A percentile compares a stretch with the other conserved stretches of the same genome.
Conservation (phyloP, 1,284 basidiomycete genomes). For the Puccinia novopanici region DNA sequence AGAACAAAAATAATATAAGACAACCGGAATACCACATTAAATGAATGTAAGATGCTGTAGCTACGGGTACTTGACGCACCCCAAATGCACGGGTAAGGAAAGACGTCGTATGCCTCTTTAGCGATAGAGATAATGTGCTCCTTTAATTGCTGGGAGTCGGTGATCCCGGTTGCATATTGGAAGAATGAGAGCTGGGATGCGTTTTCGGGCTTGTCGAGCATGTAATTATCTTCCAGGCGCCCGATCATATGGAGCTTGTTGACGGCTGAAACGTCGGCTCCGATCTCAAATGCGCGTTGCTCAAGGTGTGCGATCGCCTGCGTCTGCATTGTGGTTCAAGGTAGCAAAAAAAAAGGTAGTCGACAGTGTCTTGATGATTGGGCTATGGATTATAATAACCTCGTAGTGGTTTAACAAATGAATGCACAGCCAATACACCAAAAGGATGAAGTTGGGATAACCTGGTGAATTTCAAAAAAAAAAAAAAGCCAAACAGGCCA, state of each 20-base stretch:
- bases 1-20: background rate
- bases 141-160: slow-evolving; percentile 3
- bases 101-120: slow-evolving; percentile 37
- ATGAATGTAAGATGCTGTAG: background rate
- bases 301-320: slow-evolving; percentile 31
- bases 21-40: background rate
- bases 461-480: background rate
- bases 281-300: slow-evolving; percentile 36
- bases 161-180: slow-evolving; percentile 20
- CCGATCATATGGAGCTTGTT: slow-evolving; percentile 45
- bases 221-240: slow-evolving; percentile 41
- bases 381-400: background rate
- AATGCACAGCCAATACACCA: background rate
- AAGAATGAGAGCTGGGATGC: slow-evolving; percentile 33
- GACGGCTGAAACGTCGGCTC: slow-evolving; percentile 39
- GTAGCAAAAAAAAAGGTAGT: background rate
- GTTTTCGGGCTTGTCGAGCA: slow-evolving; percentile 41
- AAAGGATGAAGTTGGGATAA: background rate
- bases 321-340: background rate
- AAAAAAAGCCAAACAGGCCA: background rate
- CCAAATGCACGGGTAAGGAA: slow-evolving; percentile 49
- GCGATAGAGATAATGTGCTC: slow-evolving; percentile 36
- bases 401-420: background rate
- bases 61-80: slow-evolving; percentile 1
- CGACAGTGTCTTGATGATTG: background rate